Conservation (phyloP, 129 eudicot genomes). For the Sambucus nigra region DNA sequence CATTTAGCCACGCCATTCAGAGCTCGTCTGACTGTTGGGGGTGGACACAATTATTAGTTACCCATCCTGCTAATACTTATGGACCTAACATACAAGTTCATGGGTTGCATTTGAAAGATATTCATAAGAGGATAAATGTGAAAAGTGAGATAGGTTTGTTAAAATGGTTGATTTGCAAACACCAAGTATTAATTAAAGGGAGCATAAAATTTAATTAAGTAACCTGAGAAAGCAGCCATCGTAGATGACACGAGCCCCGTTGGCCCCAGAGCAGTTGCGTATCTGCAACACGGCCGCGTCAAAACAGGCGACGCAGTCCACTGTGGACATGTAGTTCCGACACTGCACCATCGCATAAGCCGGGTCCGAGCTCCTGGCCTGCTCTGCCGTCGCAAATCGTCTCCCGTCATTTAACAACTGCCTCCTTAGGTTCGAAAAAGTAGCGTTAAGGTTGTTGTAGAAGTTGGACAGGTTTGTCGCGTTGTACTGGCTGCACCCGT, state of each 20-base stretch:
- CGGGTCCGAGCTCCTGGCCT: slow-evolving; percentile 38
- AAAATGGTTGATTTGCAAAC: too few species aligned
- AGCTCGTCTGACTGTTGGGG: too few species aligned
- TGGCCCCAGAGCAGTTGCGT: slow-evolving; percentile 45
- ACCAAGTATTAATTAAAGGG: too few species aligned
- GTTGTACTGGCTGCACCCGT: slow-evolving; percentile 51
- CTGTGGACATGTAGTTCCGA: slow-evolving; percentile 43
- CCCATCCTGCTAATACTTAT: too few species aligned
- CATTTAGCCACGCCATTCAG: too few species aligned
- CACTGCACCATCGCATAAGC: slow-evolving; percentile 66
- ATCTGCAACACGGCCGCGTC: slow-evolving; percentile 37
- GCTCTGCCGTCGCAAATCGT: slow-evolving; percentile 41
- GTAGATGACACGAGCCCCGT: slow-evolving; percentile 57
- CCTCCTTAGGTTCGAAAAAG: slow-evolving; percentile 34
- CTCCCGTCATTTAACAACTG: slow-evolving; percentile 23
- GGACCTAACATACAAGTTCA: too few species aligned
- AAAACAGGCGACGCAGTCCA: slow-evolving; percentile 53
- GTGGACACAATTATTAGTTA: too few species aligned
- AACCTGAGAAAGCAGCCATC: slow-evolving; percentile 82
- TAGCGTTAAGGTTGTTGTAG: slow-evolving; percentile 39
- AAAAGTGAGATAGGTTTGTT: too few species aligned
- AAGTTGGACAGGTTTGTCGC: slow-evolving; percentile 28
- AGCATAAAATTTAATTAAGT: background rate
- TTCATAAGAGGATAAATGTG: too few species aligned
- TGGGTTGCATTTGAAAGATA: too few species aligned